phyloP scores from a whole-genome alignment of 768 basidiomycete species.

The Auricularia cornea region DNA sequence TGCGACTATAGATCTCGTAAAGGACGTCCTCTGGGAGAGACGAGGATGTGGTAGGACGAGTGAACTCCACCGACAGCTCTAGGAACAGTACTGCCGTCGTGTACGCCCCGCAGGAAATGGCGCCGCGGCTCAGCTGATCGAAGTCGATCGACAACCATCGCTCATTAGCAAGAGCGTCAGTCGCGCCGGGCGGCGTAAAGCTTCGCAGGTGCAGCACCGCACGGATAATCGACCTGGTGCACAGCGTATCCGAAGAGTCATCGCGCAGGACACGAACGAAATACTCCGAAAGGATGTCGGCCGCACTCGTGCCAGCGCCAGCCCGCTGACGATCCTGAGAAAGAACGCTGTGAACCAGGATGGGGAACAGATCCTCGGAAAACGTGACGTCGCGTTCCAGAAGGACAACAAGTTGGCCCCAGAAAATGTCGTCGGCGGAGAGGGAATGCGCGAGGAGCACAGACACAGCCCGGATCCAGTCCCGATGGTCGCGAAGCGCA shows the following conservation, averaged over 20 bases:
- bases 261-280: conserved; percentile 47
- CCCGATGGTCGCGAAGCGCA: conserved; percentile 38
- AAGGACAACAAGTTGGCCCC: conserved; percentile 55
- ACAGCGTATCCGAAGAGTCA: conserved; percentile 29
- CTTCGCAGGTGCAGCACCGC: conserved; percentile 73
- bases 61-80: conserved; percentile 60
- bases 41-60: conserved; percentile 21
- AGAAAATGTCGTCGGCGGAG: conserved; percentile 50
- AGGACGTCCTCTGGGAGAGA: conserved; percentile 54
- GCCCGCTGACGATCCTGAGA: conserved; percentile 11
- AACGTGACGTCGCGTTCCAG: conserved; percentile 47
- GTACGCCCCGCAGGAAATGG: conserved; percentile 73
- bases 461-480: conserved; percentile 57
- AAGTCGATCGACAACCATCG: conserved; percentile 79
- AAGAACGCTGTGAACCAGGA: conserved; percentile 57
- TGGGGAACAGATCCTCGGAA: conserved; percentile 60
- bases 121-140: conserved; percentile 58
- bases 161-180: conserved; percentile 47
- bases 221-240: conserved; percentile 56
- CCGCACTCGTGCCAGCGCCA: conserved; percentile 14
- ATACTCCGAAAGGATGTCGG: conserved; percentile 37
- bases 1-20: conserved; percentile 88
- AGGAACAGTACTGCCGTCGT: conserved; percentile 86
- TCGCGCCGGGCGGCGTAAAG: conserved; percentile 35
- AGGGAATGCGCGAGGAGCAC: conserved; percentile 51